A percentile compares a stretch with the other conserved stretches of the same genome.
phyloP scores from a whole-genome alignment of 257 asterid species.

The Solanum corneliomulleri region DNA sequence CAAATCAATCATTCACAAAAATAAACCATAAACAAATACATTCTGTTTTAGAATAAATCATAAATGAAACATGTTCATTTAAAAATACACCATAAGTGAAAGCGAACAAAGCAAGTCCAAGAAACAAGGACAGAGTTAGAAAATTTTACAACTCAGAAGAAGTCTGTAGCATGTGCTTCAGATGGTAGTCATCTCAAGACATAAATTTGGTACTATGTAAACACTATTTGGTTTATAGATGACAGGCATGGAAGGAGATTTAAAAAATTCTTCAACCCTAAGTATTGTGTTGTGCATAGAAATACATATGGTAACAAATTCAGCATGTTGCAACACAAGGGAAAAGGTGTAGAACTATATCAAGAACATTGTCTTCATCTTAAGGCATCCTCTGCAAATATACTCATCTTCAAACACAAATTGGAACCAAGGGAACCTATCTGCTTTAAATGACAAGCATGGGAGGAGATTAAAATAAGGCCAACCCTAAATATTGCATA shows the following conservation, averaged over 20 bases:
- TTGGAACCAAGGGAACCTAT: not conserved
- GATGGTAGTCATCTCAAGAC: too few relatives aligned
- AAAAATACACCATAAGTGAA: not conserved
- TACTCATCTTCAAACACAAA: conserved; percentile 2
- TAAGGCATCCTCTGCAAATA: not conserved
- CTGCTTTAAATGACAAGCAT: not conserved
- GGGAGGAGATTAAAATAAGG: not conserved
- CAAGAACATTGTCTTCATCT: not conserved
- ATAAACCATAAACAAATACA: not conserved
- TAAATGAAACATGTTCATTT: not conserved
- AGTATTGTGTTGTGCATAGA: not conserved
- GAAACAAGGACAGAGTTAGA: not conserved
- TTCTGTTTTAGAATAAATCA: not conserved
- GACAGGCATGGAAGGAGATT: not conserved
- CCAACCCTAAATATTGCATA: not conserved
- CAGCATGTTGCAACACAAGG: not conserved
- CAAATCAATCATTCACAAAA: not conserved
- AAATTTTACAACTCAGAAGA: too few relatives aligned
- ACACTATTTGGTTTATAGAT: not conserved
- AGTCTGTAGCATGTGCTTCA: too few relatives aligned
- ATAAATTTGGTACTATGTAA: too few relatives aligned
- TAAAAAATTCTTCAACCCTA: not conserved
- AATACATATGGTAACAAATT: not conserved
- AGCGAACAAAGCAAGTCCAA: not conserved
- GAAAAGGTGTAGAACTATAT: not conserved